Percentiles rank a stretch among this genome's conserved stretches.
These are phyloP conservation scores for Aspergillus pseudoterreus DNA, from an alignment of 2,329 filamentous ascomycete genomes.

Conservation along the genomic window DNA sequence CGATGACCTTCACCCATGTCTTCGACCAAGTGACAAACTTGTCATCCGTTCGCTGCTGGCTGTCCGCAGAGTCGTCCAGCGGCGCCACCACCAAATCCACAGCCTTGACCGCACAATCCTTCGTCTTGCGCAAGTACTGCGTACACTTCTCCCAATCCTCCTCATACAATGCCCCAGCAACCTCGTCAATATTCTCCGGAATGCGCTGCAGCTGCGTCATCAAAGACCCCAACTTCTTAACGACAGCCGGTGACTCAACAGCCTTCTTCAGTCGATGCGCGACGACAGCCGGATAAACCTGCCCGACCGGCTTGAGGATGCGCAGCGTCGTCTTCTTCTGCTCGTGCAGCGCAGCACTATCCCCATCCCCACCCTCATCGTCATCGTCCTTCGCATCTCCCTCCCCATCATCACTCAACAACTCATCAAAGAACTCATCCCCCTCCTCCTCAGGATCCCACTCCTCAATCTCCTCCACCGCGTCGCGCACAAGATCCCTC, in stretches of 20 bases:
- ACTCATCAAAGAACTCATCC: conserved; percentile 50
- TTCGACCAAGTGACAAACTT: conserved; percentile 76
- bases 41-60: conserved; percentile 56
- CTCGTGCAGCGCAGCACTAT: conserved; percentile 33
- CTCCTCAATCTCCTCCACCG: conserved; percentile 79
- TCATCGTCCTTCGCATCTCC: conserved; percentile 17
- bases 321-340: conserved; percentile 42
- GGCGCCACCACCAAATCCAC: conserved; percentile 69
- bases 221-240: conserved; percentile 33
- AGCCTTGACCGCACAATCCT: conserved; percentile 55
- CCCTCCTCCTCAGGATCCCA: conserved; percentile 73
- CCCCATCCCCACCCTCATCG: conserved; percentile 20
- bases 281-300: conserved; percentile 43
- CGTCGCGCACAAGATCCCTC: conserved; percentile 72
- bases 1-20: conserved; percentile 50
- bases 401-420: conserved; percentile 28
- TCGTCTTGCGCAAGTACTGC: conserved; percentile 29
- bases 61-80: conserved; percentile 61
- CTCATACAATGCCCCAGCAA: conserved; percentile 45
- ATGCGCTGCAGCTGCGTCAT: conserved; percentile 32
- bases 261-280: conserved; percentile 38
- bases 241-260: conserved; percentile 14
- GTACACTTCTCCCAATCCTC: conserved; percentile 32
- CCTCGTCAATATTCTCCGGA: conserved; percentile 43
- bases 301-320: conserved; percentile 40